Conservation (phyloP, 192 early-diverging fungal species). For the Radiomyces spectabilis region DNA sequence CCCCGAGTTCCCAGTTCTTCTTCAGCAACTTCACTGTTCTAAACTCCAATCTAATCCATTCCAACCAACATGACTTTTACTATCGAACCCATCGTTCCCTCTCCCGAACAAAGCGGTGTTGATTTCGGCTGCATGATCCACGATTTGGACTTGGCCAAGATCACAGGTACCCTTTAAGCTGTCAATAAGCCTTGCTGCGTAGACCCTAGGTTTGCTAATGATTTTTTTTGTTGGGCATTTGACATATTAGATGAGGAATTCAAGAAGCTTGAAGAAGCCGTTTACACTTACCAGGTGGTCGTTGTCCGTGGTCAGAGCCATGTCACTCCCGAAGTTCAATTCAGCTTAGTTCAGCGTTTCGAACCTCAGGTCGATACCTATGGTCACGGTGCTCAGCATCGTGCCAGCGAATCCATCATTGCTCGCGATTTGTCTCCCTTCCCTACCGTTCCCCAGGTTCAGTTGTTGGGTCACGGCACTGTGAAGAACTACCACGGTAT, state of each 20-base stretch:
- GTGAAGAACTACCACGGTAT: slow-evolving; percentile 23
- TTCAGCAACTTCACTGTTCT: neutral
- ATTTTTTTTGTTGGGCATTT: neutral
- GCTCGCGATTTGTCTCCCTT: slow-evolving; percentile 25
- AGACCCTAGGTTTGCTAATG: neutral
- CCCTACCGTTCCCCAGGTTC: slow-evolving; percentile 21
- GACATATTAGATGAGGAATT: slow-evolving; percentile 21
- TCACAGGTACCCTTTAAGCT: slow-evolving; percentile 14
- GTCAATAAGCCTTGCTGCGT: too few species aligned
- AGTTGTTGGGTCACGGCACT: slow-evolving; percentile 22
- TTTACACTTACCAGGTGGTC: slow-evolving; percentile 23
- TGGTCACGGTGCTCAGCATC: slow-evolving; percentile 24
- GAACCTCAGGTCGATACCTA: slow-evolving; percentile 23
- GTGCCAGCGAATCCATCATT: slow-evolving; percentile 17
- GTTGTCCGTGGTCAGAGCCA: slow-evolving; percentile 24
- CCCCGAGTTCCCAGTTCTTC: too few species aligned
- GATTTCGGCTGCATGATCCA: slow-evolving; percentile 19
- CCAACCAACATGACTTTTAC: neutral
- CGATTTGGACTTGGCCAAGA: slow-evolving; percentile 22
- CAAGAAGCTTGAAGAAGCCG: slow-evolving; percentile 20
- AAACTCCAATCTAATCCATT: neutral
- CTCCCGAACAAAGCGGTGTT: slow-evolving; percentile 15
- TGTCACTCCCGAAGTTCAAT: slow-evolving; percentile 21
- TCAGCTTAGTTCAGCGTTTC: slow-evolving; percentile 16
- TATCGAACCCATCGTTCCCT: neutral